Evolutionary conservation across 2,329 filamentous ascomycete species (phyloP).

Genomic region (Elsinoe australis): DNA sequence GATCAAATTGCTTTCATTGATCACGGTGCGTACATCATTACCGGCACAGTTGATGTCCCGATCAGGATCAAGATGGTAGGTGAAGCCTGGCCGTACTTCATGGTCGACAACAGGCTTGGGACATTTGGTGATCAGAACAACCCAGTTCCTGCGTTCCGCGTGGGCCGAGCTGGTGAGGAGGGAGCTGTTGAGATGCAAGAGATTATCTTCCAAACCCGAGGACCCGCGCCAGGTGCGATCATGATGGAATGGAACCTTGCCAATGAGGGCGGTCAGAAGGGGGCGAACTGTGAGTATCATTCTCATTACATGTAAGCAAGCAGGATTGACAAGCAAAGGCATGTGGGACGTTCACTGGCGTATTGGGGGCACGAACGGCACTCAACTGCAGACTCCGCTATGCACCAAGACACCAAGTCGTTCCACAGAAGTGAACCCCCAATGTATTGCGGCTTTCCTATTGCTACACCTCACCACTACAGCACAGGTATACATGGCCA

Average conservation of each 20-base stretch:
- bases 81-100: constrained; percentile 75
- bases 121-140: constrained; percentile 41
- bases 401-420: constrained; percentile 67
- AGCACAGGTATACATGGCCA: constrained; percentile 69
- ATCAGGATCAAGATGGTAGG: constrained; percentile 74
- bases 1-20: constrained; percentile 52
- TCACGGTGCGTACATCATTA: constrained; percentile 50
- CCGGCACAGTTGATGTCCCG: constrained; percentile 47
- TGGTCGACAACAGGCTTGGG: constrained; percentile 57
- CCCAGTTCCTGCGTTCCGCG: constrained; percentile 58
- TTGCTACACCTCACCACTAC: constrained; percentile 43
- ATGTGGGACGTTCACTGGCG: constrained; percentile 52
- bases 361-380: constrained; percentile 46
- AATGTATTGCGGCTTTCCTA: constrained; percentile 65
- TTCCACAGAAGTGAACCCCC: constrained; percentile 43
- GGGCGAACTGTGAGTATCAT: constrained; percentile 8
- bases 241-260: constrained; percentile 67
- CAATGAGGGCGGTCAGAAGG: constrained; percentile 24
- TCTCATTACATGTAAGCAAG: not conserved
- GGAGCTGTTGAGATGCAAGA: constrained; percentile 65
- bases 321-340: constrained; percentile 31
- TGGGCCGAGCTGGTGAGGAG: constrained; percentile 56
- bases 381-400: constrained; percentile 62
- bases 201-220: constrained; percentile 62
- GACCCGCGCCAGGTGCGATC: constrained; percentile 58